phyloP scores from a whole-genome alignment of 2,329 filamentous ascomycete genomes.

The Fusarium xyrophilum region DNA sequence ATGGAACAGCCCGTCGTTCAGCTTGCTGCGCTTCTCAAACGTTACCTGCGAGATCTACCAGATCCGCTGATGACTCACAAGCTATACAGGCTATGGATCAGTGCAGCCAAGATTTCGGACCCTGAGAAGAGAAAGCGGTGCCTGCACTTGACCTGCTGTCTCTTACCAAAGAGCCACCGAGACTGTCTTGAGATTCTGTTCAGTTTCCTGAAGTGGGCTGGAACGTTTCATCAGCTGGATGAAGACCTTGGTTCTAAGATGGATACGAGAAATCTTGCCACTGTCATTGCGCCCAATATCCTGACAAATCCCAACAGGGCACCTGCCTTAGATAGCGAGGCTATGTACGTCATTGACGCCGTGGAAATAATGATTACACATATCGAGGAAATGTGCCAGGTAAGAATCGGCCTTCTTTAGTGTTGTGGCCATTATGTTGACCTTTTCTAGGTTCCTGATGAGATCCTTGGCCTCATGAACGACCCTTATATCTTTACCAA shows the following conservation, averaged over 20 bases:
- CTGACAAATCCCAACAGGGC: constrained; percentile 74
- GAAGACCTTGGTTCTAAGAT: constrained; percentile 98
- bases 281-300: constrained; percentile 96
- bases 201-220: constrained; percentile 95
- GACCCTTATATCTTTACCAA: constrained; percentile 84
- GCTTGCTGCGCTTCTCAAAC: constrained; percentile 90
- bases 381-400: constrained; percentile 97
- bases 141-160: constrained; percentile 87
- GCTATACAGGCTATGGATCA: constrained; percentile 88
- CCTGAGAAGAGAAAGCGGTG: constrained; percentile 82
- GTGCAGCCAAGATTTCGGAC: constrained; percentile 86
- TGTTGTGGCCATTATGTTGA: constrained; percentile 19
- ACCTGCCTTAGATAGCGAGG: constrained; percentile 78
- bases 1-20: constrained; percentile 91
- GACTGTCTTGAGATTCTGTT: constrained; percentile 96
- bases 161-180: constrained; percentile 89
- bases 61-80: constrained; percentile 96
- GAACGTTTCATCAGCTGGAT: constrained; percentile 95
- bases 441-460: constrained; percentile 79
- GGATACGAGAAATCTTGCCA: constrained; percentile 97
- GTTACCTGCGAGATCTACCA: constrained; percentile 91
- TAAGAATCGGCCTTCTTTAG: constrained; percentile 56
- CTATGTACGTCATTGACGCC: constrained; percentile 91
- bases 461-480: constrained; percentile 83
- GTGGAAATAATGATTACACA: constrained; percentile 89